Base-by-base conservation (phyloP, 2,329 filamentous ascomycete species). In the Allantophomopsis cytisporea region DNA sequence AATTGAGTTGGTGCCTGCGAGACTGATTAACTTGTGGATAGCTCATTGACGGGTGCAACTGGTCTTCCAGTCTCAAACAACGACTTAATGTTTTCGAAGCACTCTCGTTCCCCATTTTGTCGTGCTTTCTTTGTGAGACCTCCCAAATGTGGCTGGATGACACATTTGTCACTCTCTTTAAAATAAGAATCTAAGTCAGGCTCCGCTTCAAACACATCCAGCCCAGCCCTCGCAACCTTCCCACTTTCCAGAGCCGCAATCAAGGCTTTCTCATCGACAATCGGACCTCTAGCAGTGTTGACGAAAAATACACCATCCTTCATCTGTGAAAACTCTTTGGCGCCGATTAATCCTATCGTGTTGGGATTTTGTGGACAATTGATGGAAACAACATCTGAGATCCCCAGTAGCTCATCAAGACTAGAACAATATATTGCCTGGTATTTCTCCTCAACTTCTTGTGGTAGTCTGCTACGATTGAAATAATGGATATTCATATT, bases 131-230 rank as follows among this genome's bases (percentile, higher is more conserved):
- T 60, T 0, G 64, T 68, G 44, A 63, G 40, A 0, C 62, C 63
- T 0, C 60, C 66, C 34, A 66, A 45, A 45, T 69, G 65, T 59
- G 31, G 31, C 31, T 32, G 31, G 31, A 32, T 15, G 8, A 32
- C 15, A 15, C 31, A 32, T 40, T 59, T 60, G 17, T 36, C 34
- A 66, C 60, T 37, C 58, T 62, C 5, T 48, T 53, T 39, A 31
- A 68, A 66, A 35, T 60, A 64, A 0, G 55, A 54, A 23, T 63
- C 12, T 12, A 64, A 52, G 39, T 70, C 64, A 1, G 84, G 84
- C 58, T 89, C 84, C 20, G 85, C 65, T 54, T 89, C 83, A 53
- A 76, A 89, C 39, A 89, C 83, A 55, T 89, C 84, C 7, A 89
- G 65, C 1, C 83, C 83, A 12, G 66, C 77, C n/a, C 73, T 77